Evolutionary conservation across 2,329 filamentous ascomycete genomes (phyloP).

Genomic region (Clonostachys solani): DNA sequence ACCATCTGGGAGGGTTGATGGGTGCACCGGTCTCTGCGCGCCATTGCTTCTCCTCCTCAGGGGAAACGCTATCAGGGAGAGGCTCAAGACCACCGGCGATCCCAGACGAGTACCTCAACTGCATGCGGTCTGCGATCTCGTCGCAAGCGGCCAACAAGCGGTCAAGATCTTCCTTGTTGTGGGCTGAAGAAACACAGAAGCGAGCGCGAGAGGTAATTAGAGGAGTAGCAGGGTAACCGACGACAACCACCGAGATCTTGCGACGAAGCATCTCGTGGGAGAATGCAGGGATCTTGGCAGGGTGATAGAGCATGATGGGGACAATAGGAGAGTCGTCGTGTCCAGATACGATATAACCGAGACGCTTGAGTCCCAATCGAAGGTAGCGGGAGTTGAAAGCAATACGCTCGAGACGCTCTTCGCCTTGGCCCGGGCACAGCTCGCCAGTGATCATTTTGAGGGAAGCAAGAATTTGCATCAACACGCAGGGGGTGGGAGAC

Average conservation of each 20-base stretch:
- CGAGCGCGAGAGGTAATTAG: conserved; percentile 91
- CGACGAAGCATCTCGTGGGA: conserved; percentile 97
- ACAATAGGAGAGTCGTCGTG: conserved; percentile 98
- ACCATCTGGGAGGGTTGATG: conserved; percentile 75
- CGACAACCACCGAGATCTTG: conserved; percentile 95
- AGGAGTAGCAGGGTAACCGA: conserved; percentile 94
- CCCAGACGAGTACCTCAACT: conserved; percentile 96
- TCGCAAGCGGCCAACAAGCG: conserved; percentile 85
- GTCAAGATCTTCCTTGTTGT: conserved; percentile 98
- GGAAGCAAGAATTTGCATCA: conserved; percentile 85
- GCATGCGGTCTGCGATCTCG: conserved; percentile 85
- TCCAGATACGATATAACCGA: conserved; percentile 94
- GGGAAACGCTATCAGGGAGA: conserved; percentile 63
- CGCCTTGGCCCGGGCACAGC: conserved; percentile 82
- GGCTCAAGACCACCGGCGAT: conserved; percentile 83
- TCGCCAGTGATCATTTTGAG: conserved; percentile 88
- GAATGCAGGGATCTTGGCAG: conserved; percentile 98
- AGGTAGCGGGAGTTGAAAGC: conserved; percentile 98
- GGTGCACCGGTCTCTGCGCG: conserved; percentile 60
- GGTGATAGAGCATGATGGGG: conserved; percentile 90
- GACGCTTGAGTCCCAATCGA: conserved; percentile 92
- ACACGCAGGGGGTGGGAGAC: conserved; percentile 78
- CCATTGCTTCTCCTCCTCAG: conserved; percentile 70
- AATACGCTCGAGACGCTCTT: conserved; percentile 91
- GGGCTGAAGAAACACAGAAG: conserved; percentile 92